Evolutionary conservation across 83 land plant species (phyloP).

Genomic region (Diphasiastrum complanatum): DNA sequence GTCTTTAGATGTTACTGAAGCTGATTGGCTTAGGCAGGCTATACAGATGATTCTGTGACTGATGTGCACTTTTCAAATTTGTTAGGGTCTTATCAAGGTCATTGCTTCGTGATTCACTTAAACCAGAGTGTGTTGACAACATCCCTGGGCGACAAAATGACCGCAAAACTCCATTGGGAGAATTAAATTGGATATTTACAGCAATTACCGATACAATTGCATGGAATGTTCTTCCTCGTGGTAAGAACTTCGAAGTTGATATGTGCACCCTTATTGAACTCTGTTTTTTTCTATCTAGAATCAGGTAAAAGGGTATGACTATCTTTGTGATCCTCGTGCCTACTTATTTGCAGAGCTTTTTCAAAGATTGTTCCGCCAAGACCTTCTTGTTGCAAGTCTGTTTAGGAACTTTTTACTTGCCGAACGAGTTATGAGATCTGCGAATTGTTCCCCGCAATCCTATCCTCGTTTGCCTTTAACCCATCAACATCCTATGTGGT

Average conservation of each 20-base stretch:
- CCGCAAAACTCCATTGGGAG: constrained; percentile 89
- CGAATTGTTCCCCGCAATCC: constrained; percentile 88
- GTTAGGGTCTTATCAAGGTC: constrained; percentile 79
- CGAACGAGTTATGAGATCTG: constrained; percentile 91
- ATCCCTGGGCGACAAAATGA: constrained; percentile 95
- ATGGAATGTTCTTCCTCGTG: constrained; percentile 97
- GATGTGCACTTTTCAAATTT: neutral
- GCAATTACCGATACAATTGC: constrained; percentile 98
- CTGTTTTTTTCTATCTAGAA: neutral
- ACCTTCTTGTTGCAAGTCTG: constrained; percentile 87
- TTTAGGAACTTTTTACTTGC: constrained; percentile 92
- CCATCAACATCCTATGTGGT: constrained; percentile 99
- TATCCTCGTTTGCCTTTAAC: constrained; percentile 84
- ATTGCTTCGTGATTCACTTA: constrained; percentile 59
- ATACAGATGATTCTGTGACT: constrained; percentile 2
- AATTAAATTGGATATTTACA: constrained; percentile 97
- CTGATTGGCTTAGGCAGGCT: too few species aligned
- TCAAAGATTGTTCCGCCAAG: constrained; percentile 91
- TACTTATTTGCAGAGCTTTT: constrained; percentile 63
- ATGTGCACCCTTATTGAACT: neutral
- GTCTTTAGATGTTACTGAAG: neutral
- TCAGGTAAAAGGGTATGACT: neutral
- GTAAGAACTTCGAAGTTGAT: constrained; percentile 21
- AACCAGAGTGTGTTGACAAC: constrained; percentile 56
- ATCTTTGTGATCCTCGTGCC: neutral